phyloP scores from a whole-genome alignment of 768 basidiomycete species.

The Daedaleopsis sinensis region DNA sequence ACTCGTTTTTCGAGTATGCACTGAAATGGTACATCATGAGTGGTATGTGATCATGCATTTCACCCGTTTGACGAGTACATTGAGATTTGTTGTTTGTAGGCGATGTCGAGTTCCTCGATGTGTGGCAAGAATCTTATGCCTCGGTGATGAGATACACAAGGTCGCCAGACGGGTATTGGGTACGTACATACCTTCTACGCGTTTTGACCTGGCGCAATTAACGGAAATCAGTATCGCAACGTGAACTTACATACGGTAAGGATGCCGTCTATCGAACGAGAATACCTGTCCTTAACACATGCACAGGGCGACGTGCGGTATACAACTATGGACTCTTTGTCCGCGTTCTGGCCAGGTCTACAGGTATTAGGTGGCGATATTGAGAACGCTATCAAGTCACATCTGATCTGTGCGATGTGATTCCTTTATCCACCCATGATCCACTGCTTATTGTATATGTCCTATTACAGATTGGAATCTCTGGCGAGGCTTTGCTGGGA shows the following conservation, averaged over 20 bases:
- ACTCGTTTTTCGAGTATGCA: conserved; percentile 95
- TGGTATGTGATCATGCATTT: conserved; percentile 45
- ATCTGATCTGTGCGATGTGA: conserved; percentile 70
- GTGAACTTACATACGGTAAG: conserved; percentile 61
- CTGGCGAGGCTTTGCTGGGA: conserved; percentile 84
- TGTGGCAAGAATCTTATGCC: conserved; percentile 40
- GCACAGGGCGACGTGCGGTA: conserved; percentile 69
- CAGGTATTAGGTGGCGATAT: conserved; percentile 88
- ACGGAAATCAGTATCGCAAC: conserved; percentile 69
- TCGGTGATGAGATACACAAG: conserved; percentile 78
- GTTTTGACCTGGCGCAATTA: background rate
- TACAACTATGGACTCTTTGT: conserved; percentile 88
- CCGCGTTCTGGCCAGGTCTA: conserved; percentile 97
- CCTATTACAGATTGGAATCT: conserved; percentile 81
- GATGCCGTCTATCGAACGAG: too few relatives aligned
- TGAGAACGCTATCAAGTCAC: conserved; percentile 89
- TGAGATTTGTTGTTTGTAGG: conserved; percentile 21
- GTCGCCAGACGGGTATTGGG: conserved; percentile 86
- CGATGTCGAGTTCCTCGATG: conserved; percentile 41
- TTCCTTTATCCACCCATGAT: background rate
- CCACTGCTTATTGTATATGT: background rate
- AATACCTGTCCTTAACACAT: too few relatives aligned
- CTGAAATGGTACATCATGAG: conserved; percentile 91
- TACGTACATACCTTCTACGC: conserved; percentile 36
- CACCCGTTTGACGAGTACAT: background rate